These are phyloP conservation scores for Nicotiana tabacum DNA, from an alignment of 257 asterid species.

Conservation along the genomic window DNA sequence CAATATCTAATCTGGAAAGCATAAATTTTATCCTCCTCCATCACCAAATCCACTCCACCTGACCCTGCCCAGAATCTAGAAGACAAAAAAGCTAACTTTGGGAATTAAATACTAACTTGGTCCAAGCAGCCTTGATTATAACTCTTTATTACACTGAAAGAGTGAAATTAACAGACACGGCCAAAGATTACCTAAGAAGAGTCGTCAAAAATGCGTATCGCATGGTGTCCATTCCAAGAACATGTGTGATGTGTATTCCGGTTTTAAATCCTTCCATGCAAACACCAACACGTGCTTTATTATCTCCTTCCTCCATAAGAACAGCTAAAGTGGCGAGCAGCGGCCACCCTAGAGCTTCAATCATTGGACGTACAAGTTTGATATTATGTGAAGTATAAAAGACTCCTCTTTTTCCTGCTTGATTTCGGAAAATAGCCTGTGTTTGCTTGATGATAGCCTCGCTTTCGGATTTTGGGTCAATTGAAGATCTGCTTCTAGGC, in stretches of 20 bases:
- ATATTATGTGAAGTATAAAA: constrained; percentile 84
- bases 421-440: constrained; percentile 72
- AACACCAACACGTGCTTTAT: constrained; percentile 76
- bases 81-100: not conserved
- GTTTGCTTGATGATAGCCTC: constrained; percentile 83
- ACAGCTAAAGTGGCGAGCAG: constrained; percentile 97
- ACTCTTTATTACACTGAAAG: constrained; percentile 12
- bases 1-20: constrained; percentile 8
- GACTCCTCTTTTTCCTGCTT: constrained; percentile 82
- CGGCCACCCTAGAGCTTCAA: constrained; percentile 98
- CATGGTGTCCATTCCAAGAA: constrained; percentile 98
- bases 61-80: not conserved
- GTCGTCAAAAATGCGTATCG: constrained; percentile 96
- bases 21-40: constrained; percentile 1
- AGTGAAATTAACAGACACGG: constrained; percentile 7
- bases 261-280: constrained; percentile 98
- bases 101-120: not conserved
- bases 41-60: not conserved
- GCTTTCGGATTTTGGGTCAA: constrained; percentile 78
- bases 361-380: constrained; percentile 93
- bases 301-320: constrained; percentile 98
- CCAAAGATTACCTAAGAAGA: constrained; percentile 65
- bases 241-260: constrained; percentile 92
- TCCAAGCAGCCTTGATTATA: constrained; percentile 1
- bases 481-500: constrained; percentile 64